Evolutionary conservation across 331 rosid genomes (phyloP).

Genomic region (Cydonia oblonga): DNA sequence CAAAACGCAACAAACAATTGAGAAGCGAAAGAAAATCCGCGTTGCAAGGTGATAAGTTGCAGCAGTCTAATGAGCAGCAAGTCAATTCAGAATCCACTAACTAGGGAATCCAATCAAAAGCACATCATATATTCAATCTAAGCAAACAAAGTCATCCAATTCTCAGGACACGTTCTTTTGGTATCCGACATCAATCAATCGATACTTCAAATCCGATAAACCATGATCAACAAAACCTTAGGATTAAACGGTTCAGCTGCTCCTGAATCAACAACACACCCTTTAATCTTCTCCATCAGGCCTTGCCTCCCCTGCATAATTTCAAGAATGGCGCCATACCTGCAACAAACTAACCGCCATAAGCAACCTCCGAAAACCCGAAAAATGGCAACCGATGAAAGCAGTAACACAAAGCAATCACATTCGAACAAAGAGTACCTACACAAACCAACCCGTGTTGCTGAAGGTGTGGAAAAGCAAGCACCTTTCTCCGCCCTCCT

Average conservation of each 20-base stretch:
- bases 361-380: neutral
- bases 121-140: neutral
- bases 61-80: neutral
- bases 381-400: too few species aligned
- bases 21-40: neutral
- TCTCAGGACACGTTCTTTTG: too few species aligned
- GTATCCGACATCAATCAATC: neutral
- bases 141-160: neutral
- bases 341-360: constrained; percentile 12
- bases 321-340: constrained; percentile 67
- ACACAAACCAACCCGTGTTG: constrained; percentile 96
- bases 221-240: constrained; percentile 35
- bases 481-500: constrained; percentile 48
- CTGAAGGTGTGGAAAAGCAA: constrained; percentile 81
- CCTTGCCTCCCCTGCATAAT: constrained; percentile 35
- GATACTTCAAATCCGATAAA: neutral
- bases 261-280: constrained; percentile 84
- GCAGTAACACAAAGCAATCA: neutral
- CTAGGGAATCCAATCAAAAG: neutral
- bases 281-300: constrained; percentile 58
- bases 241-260: constrained; percentile 80
- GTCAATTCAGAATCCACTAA: neutral
- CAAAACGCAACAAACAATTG: too few species aligned
- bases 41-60: neutral
- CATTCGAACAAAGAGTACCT: constrained; percentile 22